These are phyloP conservation scores for Vaccinium darrowii DNA, from an alignment of 148 eudicot species.

Conservation along the genomic window DNA sequence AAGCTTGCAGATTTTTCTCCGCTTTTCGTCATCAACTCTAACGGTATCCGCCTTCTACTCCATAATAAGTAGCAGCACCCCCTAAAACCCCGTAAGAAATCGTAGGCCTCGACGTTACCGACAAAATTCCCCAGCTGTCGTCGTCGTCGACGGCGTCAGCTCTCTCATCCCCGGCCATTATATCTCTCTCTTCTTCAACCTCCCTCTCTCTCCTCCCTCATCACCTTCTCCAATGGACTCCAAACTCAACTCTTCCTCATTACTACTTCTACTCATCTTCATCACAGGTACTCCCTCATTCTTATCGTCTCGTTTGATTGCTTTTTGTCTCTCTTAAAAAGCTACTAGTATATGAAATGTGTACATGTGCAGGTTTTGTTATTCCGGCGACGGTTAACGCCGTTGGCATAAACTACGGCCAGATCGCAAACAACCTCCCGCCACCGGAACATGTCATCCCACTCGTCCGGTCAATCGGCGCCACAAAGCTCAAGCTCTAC, in stretches of 20 bases:
- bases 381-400: conserved; percentile 2
- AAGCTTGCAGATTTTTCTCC: neutral
- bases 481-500: neutral
- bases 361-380: conserved; percentile 8
- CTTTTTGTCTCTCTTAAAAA: neutral
- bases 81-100: neutral
- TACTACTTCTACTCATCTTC: neutral
- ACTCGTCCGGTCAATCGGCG: neutral
- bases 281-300: neutral
- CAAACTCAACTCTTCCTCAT: neutral
- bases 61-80: neutral
- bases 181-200: neutral
- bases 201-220: neutral
- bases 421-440: neutral
- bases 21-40: neutral
- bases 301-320: neutral
- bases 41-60: neutral
- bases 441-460: neutral
- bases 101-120: neutral
- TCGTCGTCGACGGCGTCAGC: no score
- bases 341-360: no score
- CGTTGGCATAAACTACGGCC: neutral
- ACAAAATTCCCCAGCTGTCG: no score
- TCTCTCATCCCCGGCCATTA: no score
- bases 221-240: neutral